Evolutionary conservation across 257 asterid species (phyloP).

Genomic region (Solanum appendiculatum): DNA sequence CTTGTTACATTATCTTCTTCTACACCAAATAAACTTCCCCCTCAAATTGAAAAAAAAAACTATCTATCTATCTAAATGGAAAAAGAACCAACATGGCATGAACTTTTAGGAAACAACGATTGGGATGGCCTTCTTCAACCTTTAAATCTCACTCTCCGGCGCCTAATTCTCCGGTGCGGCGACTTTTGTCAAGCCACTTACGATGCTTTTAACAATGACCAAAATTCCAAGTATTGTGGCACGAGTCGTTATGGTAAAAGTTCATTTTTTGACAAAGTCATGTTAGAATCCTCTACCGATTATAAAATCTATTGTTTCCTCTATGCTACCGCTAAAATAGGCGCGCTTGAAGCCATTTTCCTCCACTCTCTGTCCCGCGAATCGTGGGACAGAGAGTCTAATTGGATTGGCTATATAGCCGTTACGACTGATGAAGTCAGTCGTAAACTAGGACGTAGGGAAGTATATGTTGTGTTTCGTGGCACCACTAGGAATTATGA

Average conservation of each 20-base stretch:
- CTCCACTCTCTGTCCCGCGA: constrained; percentile 58
- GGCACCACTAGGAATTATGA: constrained; percentile 65
- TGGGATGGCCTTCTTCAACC: constrained; percentile 72
- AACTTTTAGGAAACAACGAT: constrained; percentile 53
- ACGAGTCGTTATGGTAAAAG: constrained; percentile 74
- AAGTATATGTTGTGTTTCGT: constrained; percentile 62
- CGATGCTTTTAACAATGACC: constrained; percentile 86
- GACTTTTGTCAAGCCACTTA: constrained; percentile 86
- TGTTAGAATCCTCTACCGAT: constrained; percentile 38
- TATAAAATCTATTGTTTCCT: constrained; percentile 47
- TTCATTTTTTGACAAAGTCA: constrained; percentile 52
- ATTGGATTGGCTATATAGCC: constrained; percentile 82
- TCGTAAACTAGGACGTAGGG: constrained; percentile 53
- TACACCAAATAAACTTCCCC: background rate
- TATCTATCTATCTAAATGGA: background rate
- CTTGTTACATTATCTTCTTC: background rate
- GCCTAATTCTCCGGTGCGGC: constrained; percentile 70
- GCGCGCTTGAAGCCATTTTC: constrained; percentile 34
- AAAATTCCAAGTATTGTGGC: constrained; percentile 69
- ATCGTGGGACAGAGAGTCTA: constrained; percentile 81
- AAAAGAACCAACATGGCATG: constrained; percentile 40
- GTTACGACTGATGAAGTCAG: constrained; percentile 41
- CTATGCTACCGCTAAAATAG: constrained; percentile 66
- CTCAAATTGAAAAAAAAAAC: background rate
- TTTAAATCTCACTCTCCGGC: constrained; percentile 50